A percentile compares a stretch with the other conserved stretches of the same genome.
Conservation (phyloP, 805 yeast species). For the Starmerella scarabaei region DNA sequence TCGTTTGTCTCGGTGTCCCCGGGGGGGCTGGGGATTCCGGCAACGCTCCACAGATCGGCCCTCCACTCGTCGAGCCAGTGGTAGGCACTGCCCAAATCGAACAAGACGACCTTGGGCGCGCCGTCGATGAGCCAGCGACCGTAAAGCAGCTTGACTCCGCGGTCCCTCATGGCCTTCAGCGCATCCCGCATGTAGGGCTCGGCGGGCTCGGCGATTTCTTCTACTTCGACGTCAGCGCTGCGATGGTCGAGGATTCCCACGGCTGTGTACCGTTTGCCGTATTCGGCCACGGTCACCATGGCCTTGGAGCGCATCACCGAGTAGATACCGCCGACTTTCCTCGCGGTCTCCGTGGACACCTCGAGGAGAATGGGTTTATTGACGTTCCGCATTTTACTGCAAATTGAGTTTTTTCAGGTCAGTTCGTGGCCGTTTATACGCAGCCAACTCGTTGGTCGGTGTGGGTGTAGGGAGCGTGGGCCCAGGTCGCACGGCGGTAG, state of each 20-base stretch:
- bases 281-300: conserved; percentile 90
- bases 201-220: conserved; percentile 40
- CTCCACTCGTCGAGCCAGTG: conserved; percentile 81
- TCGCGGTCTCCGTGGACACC: conserved; percentile 94
- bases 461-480: too few species aligned
- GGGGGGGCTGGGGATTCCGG: conserved; percentile 88
- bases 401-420: too few species aligned
- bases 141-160: conserved; percentile 74
- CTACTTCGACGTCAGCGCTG: conserved; percentile 64
- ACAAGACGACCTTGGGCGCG: conserved; percentile 83
- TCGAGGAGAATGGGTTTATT: conserved; percentile 80
- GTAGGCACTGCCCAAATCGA: conserved; percentile 68
- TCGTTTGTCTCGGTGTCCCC: conserved; percentile 82
- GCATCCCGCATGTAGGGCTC: conserved; percentile 43
- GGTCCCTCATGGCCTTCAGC: conserved; percentile 60
- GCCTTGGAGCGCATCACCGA: conserved; percentile 94
- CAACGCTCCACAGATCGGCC: conserved; percentile 76
- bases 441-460: too few species aligned
- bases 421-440: too few species aligned
- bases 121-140: conserved; percentile 98
- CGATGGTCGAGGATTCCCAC: conserved; percentile 75
- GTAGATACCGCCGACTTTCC: conserved; percentile 94
- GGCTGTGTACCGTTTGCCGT: conserved; percentile 69
- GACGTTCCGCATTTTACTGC: conserved; percentile 46
- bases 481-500: too few species aligned